Percentiles rank a stretch among this genome's conserved stretches.
Evolutionary conservation across 345 rosid species (phyloP).

Genomic region (Diplotaxis tenuifolia): DNA sequence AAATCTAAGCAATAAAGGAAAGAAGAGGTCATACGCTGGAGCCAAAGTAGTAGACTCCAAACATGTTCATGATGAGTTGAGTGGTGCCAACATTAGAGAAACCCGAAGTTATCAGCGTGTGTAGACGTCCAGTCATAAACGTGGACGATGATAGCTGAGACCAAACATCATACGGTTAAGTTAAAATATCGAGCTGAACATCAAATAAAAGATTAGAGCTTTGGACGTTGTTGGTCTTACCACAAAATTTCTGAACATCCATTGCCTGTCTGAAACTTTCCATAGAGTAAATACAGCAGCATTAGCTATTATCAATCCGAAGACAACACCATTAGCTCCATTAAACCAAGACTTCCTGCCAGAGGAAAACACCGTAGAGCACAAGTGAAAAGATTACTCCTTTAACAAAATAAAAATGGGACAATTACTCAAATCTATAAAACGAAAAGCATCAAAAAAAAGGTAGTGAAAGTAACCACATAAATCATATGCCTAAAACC

Average conservation of each 20-base stretch:
- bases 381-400: neutral
- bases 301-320: constrained; percentile 64
- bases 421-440: neutral
- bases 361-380: constrained; percentile 10
- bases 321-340: constrained; percentile 45
- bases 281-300: constrained; percentile 61
- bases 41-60: constrained; percentile 84
- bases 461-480: no score
- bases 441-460: constrained; percentile 14
- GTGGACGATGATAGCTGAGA: constrained; percentile 69
- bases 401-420: neutral
- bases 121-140: constrained; percentile 53
- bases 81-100: constrained; percentile 56
- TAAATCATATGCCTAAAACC: no score
- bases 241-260: no score
- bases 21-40: constrained; percentile 46
- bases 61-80: constrained; percentile 62
- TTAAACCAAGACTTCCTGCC: constrained; percentile 62
- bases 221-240: constrained; percentile 22
- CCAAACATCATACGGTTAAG: constrained; percentile 27
- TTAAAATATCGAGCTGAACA: no score
- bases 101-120: constrained; percentile 70
- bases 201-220: constrained; percentile 9
- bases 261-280: no score
- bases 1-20: neutral